These are phyloP conservation scores for Gossypium davidsonii DNA, from an alignment of 441 rosid genomes.

Conservation along the genomic window DNA sequence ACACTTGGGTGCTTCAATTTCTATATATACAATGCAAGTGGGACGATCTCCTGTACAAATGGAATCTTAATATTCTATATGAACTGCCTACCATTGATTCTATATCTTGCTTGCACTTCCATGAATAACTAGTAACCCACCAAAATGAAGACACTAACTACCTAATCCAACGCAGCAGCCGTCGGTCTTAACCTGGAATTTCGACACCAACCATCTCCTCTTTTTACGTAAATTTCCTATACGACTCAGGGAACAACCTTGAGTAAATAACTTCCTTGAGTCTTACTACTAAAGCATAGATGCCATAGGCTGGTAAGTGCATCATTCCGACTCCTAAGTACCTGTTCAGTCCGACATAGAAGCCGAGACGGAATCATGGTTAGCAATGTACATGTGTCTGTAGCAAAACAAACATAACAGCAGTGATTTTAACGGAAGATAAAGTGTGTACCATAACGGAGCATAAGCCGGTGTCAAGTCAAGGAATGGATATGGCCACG, in stretches of 20 bases:
- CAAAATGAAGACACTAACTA: not conserved
- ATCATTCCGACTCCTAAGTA: slow-evolving; percentile 54
- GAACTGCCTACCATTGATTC: too few species aligned
- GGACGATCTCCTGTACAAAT: too few species aligned
- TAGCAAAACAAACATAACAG: not conserved
- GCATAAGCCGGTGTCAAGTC: slow-evolving; percentile 66
- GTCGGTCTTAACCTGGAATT: not conserved
- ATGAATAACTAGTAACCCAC: too few species aligned
- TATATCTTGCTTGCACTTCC: too few species aligned
- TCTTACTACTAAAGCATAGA: not conserved
- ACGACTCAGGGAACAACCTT: not conserved
- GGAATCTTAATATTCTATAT: too few species aligned
- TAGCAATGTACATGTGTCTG: not conserved
- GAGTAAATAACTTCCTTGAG: not conserved
- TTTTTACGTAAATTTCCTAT: not conserved
- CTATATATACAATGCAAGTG: too few species aligned
- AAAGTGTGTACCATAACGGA: slow-evolving; percentile 60
- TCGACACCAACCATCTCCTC: not conserved
- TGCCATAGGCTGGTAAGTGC: not conserved
- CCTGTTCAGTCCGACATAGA: slow-evolving; percentile 37
- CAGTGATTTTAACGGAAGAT: not conserved
- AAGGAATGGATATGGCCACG: slow-evolving; percentile 60
- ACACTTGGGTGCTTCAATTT: too few species aligned
- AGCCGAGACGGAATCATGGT: not conserved
- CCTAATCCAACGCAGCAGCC: not conserved